Base-by-base conservation (phyloP, 805 yeast genomes). In the Ogataea pini region DNA sequence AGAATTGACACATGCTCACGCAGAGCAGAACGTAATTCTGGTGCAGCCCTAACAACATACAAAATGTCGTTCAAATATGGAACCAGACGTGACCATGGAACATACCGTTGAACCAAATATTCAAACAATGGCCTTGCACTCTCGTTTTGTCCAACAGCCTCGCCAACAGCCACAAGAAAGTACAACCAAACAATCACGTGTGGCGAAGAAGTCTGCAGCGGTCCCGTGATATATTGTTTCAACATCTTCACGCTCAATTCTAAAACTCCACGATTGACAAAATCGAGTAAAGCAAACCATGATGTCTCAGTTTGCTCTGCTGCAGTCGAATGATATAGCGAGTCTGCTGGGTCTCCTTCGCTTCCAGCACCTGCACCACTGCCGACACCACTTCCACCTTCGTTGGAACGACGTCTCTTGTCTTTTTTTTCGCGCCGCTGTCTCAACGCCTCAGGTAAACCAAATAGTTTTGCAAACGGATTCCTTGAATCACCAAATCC, bases 111-210 rank as follows among this genome's bases (percentile, higher is more conserved):
- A 40, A 85, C 65, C 34, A 82, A 64, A 65, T 80, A 75, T 22
- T 65, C 69, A 51, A 82, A 68, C 71, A 81, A 69, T 10, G 72
- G 67, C 49, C 68, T 71, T 1, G 82, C 64, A 9, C 67, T 63
- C 2, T 85, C 83, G 39, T 66, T 67, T 36, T 65, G 66, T 32
- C 72, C 68, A 5, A 76, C 63, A 6, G 85, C 81, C 50, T 80
- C 75, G 2, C 86, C 85, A 24, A 85, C 69, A 0, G 92, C 75
- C 10, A 82, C 70, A 18, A 88, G 66, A 58, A 86, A 89, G 59
- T 88, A 86, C 7, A 86, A 66, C 89, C 92, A 86, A 1, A 89
- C 85, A 38, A 87, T 73, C 2, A 83, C 73, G 70, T 88, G 95
- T 10, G 91, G 83, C 3, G 86, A 75, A 1, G 88, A 81, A 7